phyloP scores from a whole-genome alignment of 179 eudicot species.

The Silene noctiflora region DNA sequence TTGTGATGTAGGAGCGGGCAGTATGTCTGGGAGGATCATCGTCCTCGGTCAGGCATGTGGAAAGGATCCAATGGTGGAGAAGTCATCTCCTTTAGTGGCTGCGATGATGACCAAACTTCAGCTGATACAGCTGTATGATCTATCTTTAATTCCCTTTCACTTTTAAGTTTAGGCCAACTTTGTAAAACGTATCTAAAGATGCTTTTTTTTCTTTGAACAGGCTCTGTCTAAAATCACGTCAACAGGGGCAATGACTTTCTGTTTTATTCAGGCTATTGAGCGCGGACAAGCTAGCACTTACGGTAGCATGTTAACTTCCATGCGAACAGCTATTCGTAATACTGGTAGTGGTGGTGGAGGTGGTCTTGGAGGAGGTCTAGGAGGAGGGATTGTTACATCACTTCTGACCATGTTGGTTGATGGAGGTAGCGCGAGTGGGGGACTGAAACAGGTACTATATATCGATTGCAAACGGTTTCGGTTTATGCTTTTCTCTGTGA shows the following conservation, averaged over 20 bases:
- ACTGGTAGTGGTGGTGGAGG: slow-evolving; percentile 45
- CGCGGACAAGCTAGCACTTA: slow-evolving; percentile 79
- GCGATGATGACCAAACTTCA: slow-evolving; percentile 95
- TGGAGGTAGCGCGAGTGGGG: slow-evolving; percentile 72
- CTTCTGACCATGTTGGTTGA: slow-evolving; percentile 63
- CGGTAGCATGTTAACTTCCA: slow-evolving; percentile 70
- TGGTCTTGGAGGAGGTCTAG: slow-evolving; percentile 25
- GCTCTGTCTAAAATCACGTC: slow-evolving; percentile 82
- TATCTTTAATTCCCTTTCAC: not conserved
- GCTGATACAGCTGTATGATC: slow-evolving; percentile 86
- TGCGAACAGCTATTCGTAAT: slow-evolving; percentile 66
- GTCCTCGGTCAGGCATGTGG: slow-evolving; percentile 88
- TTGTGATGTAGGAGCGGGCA: slow-evolving; percentile 59
- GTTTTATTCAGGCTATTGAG: slow-evolving; percentile 92
- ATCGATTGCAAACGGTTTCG: not conserved
- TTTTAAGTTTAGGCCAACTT: not conserved
- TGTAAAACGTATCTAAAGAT: not conserved
- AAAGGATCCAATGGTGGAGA: slow-evolving; percentile 95
- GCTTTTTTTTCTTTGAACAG: slow-evolving; percentile 36
- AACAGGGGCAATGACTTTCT: slow-evolving; percentile 96
- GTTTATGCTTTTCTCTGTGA: not conserved
- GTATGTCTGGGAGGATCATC: slow-evolving; percentile 93
- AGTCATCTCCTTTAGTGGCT: slow-evolving; percentile 91
- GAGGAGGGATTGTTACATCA: slow-evolving; percentile 57
- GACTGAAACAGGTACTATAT: slow-evolving; percentile 64